These are phyloP conservation scores for Corallochytrium limacisporum DNA, from an alignment of 78 protist species.

Conservation along the genomic window DNA sequence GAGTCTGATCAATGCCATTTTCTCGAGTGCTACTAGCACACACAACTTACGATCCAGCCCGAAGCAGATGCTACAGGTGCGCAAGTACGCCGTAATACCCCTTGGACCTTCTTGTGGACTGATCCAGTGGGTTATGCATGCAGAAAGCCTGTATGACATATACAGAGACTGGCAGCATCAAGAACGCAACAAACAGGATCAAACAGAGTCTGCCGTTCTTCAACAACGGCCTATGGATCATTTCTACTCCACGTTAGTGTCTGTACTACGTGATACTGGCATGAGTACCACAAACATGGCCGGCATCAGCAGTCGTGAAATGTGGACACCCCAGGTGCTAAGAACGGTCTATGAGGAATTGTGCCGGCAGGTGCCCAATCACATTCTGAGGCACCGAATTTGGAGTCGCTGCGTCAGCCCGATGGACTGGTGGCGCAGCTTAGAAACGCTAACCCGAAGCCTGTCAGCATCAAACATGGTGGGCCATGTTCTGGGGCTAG, in stretches of 20 bases:
- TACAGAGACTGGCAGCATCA: slow-evolving; percentile 24
- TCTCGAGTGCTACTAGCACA: background rate
- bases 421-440: too few species aligned
- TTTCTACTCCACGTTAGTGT: too few species aligned
- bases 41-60: background rate
- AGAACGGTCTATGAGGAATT: too few species aligned
- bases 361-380: too few species aligned
- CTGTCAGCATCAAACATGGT: too few species aligned
- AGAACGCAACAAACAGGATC: background rate
- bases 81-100: slow-evolving; percentile 72
- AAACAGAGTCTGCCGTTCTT: slow-evolving; percentile 2
- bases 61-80: slow-evolving; percentile 4
- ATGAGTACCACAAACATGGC: too few species aligned
- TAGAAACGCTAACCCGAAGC: too few species aligned
- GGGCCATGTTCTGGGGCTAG: slow-evolving; percentile 81
- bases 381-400: too few species aligned
- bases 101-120: slow-evolving; percentile 56
- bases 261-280: too few species aligned
- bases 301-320: too few species aligned
- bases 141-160: slow-evolving; percentile 48
- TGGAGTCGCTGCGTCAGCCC: too few species aligned
- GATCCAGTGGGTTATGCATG: slow-evolving; percentile 74
- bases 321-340: background rate
- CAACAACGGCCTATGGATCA: too few species aligned
- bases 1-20: background rate